phyloP scores from a whole-genome alignment of 2,329 filamentous ascomycete species.

The Stagonosporopsis tanaceti region DNA sequence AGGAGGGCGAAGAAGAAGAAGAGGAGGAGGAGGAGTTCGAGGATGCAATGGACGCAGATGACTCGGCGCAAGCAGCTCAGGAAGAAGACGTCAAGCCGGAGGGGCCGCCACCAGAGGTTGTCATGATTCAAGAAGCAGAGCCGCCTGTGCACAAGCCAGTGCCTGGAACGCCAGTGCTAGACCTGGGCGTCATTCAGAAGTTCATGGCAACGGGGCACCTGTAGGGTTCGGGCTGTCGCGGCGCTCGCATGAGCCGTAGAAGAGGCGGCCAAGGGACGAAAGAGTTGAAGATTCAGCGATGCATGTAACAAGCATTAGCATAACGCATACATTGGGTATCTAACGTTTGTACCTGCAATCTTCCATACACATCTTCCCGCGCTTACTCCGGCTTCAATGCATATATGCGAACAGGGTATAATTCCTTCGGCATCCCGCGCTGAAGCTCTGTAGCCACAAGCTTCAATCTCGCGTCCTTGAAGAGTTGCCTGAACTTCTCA shows the following conservation, averaged over 20 bases:
- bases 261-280: neutral
- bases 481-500: slow-evolving; percentile 73
- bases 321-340: slow-evolving; percentile 14
- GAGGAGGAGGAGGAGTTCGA: slow-evolving; percentile 32
- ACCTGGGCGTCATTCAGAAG: slow-evolving; percentile 33
- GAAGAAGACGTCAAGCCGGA: slow-evolving; percentile 11
- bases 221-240: neutral
- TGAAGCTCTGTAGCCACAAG: slow-evolving; percentile 55
- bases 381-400: slow-evolving; percentile 68
- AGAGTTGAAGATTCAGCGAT: neutral
- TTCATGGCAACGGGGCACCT: slow-evolving; percentile 35
- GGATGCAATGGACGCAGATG: slow-evolving; percentile 26
- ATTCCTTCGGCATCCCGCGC: slow-evolving; percentile 70
- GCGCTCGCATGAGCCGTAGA: neutral
- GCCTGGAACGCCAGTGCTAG: slow-evolving; percentile 29
- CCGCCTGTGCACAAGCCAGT: slow-evolving; percentile 21
- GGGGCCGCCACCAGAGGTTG: slow-evolving; percentile 5
- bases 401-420: slow-evolving; percentile 81
- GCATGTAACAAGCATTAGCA: neutral
- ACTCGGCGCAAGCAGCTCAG: slow-evolving; percentile 3
- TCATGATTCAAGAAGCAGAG: slow-evolving; percentile 18
- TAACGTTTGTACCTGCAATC: slow-evolving; percentile 1
- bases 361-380: neutral
- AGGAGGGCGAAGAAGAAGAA: slow-evolving; percentile 27
- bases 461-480: slow-evolving; percentile 71